Conservation (phyloP, 2,329 filamentous ascomycete species). For the Clonostachys solani region DNA sequence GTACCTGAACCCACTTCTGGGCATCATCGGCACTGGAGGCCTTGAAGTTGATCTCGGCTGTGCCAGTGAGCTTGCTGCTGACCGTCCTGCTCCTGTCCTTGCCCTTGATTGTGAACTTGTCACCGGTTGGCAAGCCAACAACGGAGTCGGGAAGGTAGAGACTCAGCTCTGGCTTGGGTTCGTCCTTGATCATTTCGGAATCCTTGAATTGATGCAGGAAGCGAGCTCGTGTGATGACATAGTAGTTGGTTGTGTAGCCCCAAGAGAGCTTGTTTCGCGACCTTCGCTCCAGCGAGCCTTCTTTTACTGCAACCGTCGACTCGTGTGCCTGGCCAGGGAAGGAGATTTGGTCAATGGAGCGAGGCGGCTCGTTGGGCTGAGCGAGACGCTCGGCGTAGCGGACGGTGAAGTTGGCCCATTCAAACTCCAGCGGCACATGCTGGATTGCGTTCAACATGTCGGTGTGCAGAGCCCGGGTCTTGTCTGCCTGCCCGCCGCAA, state of each 20-base stretch:
- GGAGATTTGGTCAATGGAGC: conserved; percentile 66
- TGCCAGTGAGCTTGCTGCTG: conserved; percentile 75
- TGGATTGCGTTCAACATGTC: conserved; percentile 79
- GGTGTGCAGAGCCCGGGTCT: conserved; percentile 72
- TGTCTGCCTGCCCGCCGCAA: conserved; percentile 75
- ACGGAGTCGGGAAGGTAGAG: conserved; percentile 90
- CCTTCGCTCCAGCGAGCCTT: conserved; percentile 87
- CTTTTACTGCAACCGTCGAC: conserved; percentile 77
- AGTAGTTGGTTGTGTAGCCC: conserved; percentile 78
- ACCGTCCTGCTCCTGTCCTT: conserved; percentile 84
- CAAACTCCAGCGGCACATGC: conserved; percentile 76
- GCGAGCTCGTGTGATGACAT: conserved; percentile 82
- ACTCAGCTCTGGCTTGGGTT: conserved; percentile 80
- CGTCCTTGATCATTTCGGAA: conserved; percentile 66
- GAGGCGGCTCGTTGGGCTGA: conserved; percentile 70
- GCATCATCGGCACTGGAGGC: conserved; percentile 78
- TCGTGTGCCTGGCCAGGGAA: conserved; percentile 89
- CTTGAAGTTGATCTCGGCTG: conserved; percentile 81
- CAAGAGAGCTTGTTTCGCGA: conserved; percentile 77
- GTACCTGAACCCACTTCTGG: conserved; percentile 77
- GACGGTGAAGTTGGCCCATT: conserved; percentile 82
- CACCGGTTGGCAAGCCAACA: conserved; percentile 65
- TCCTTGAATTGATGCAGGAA: conserved; percentile 97
- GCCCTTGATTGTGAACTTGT: conserved; percentile 93
- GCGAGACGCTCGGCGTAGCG: conserved; percentile 71